Evolutionary conservation across 2,329 filamentous ascomycete species (phyloP).

Genomic region (Pseudogymnoascus sp.): DNA sequence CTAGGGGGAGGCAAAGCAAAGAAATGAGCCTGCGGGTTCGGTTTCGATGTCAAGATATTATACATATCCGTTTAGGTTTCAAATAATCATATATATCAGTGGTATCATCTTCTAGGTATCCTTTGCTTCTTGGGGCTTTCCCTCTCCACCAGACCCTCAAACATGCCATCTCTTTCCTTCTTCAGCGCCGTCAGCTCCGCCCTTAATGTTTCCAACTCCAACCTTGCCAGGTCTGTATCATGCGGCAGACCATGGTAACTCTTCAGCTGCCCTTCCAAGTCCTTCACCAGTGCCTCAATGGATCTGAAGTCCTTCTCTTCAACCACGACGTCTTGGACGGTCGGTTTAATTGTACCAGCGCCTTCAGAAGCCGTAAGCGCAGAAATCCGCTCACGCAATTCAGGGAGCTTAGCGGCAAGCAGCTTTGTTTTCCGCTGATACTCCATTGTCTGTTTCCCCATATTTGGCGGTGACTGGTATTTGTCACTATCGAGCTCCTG

Average conservation of each 20-base stretch:
- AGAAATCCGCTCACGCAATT: constrained; percentile 50
- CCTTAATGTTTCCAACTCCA: constrained; percentile 60
- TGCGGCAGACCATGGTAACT: constrained; percentile 65
- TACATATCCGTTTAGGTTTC: not conserved
- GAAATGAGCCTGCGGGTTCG: constrained; percentile 5
- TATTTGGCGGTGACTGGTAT: constrained; percentile 46
- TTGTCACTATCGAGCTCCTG: constrained; percentile 34
- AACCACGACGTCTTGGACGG: constrained; percentile 47
- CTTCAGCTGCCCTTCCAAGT: constrained; percentile 52
- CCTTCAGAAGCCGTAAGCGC: constrained; percentile 24
- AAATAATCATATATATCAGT: constrained; percentile 1
- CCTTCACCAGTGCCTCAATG: constrained; percentile 48
- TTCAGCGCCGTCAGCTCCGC: constrained; percentile 53
- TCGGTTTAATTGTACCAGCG: constrained; percentile 26
- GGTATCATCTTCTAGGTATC: constrained; percentile 25
- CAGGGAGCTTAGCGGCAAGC: constrained; percentile 56
- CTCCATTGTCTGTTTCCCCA: constrained; percentile 65
- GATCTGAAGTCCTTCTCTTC: constrained; percentile 51
- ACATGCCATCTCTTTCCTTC: constrained; percentile 59
- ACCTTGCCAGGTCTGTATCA: constrained; percentile 57
- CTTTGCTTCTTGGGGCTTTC: constrained; percentile 43
- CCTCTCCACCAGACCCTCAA: constrained; percentile 61
- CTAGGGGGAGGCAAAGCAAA: constrained; percentile 49
- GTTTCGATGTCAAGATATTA: not conserved
- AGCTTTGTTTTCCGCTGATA: constrained; percentile 62